These are phyloP conservation scores for Neurospora tetrasperma DNA, from an alignment of 495 filamentous ascomycete species.

Conservation along the genomic window DNA sequence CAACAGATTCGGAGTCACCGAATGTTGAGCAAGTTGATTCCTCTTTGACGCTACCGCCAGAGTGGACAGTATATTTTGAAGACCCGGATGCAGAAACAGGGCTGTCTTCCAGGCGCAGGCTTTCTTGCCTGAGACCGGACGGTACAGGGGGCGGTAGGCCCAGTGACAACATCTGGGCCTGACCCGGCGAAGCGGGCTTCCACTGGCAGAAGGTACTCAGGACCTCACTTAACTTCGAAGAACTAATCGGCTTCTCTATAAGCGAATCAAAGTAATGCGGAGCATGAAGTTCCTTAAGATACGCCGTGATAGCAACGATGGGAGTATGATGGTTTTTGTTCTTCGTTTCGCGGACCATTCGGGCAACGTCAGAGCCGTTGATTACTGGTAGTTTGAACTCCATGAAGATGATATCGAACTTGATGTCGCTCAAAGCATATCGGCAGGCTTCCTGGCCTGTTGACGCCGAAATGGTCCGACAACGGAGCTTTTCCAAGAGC, in stretches of 20 bases:
- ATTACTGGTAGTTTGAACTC: slow-evolving; percentile 92
- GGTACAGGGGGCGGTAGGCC: slow-evolving; percentile 45
- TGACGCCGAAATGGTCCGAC: slow-evolving; percentile 82
- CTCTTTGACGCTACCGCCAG: slow-evolving; percentile 66
- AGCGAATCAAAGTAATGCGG: slow-evolving; percentile 90
- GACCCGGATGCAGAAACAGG: slow-evolving; percentile 77
- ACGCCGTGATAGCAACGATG: slow-evolving; percentile 94
- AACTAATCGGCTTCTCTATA: slow-evolving; percentile 90
- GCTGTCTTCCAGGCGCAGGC: slow-evolving; percentile 59
- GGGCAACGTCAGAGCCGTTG: slow-evolving; percentile 86
- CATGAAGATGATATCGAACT: slow-evolving; percentile 96
- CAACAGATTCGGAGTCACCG: slow-evolving; percentile 71
- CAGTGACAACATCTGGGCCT: slow-evolving; percentile 29
- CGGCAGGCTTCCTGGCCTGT: slow-evolving; percentile 86
- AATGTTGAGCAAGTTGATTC: slow-evolving; percentile 84
- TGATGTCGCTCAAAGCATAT: slow-evolving; percentile 85
- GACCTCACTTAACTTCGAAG: slow-evolving; percentile 77
- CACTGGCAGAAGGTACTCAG: slow-evolving; percentile 80
- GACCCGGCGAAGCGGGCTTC: slow-evolving; percentile 60
- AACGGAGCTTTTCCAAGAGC: slow-evolving; percentile 85
- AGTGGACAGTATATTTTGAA: slow-evolving; percentile 57
- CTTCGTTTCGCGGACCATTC: slow-evolving; percentile 93
- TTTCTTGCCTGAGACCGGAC: slow-evolving; percentile 52
- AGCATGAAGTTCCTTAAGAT: slow-evolving; percentile 88
- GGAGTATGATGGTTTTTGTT: slow-evolving; percentile 91